Conservation (phyloP, 768 basidiomycete genomes). For the Pisolithus marmoratus region DNA sequence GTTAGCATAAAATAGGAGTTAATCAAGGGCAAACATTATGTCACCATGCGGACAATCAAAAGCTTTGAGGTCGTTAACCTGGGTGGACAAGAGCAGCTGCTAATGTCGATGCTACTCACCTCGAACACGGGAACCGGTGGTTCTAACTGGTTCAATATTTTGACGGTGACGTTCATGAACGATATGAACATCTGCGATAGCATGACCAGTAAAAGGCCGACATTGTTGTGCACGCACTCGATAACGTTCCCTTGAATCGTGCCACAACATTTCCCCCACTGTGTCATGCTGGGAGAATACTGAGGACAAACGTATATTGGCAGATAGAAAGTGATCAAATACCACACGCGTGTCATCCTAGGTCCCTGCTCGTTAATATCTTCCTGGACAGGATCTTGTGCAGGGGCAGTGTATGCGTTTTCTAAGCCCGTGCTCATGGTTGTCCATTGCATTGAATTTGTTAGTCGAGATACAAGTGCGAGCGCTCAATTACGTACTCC, state of each 20-base stretch:
- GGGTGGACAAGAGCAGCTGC: background rate
- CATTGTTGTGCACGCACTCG: constrained; percentile 33
- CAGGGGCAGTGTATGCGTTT: background rate
- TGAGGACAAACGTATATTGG: background rate
- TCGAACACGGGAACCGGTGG: constrained; percentile 53
- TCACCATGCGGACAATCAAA: constrained; percentile 55
- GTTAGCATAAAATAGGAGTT: background rate
- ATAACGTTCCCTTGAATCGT: background rate
- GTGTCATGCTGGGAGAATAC: background rate
- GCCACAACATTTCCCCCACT: background rate
- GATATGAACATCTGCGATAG: constrained; percentile 55
- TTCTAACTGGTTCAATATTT: constrained; percentile 52
- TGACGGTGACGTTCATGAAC: constrained; percentile 58
- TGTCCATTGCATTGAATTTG: too few species aligned
- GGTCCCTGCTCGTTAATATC: background rate
- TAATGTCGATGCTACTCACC: constrained; percentile 28
- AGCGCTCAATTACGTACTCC: too few species aligned
- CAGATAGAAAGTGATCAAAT: background rate
- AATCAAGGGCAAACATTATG: constrained; percentile 4
- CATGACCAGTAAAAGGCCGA: constrained; percentile 55
- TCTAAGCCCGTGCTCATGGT: background rate
- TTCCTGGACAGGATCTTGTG: background rate
- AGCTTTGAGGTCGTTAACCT: constrained; percentile 28
- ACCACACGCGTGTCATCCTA: background rate
- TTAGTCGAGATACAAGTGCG: too few species aligned